phyloP scores from a whole-genome alignment of 139 green algal species.

The Auxenochlorella pyrenoidosa region DNA sequence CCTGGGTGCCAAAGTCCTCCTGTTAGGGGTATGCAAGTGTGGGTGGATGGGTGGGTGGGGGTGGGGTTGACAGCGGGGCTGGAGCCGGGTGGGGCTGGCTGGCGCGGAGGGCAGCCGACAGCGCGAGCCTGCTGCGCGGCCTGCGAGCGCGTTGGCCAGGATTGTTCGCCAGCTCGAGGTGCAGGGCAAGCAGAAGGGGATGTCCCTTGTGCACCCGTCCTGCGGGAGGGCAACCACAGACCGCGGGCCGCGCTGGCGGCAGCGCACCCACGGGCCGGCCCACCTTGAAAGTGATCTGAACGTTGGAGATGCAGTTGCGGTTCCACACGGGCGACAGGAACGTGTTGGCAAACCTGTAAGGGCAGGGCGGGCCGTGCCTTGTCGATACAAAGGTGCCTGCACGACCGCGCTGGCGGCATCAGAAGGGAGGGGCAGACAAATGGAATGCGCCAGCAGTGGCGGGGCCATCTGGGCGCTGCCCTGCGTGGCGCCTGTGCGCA shows the following conservation, averaged over 20 bases:
- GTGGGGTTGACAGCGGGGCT: no score
- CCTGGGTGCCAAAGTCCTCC: conserved; percentile 91
- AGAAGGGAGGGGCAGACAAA: not conserved
- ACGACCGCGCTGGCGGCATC: not conserved
- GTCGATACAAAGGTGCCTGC: no score
- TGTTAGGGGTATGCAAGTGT: conserved; percentile 8
- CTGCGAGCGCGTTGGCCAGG: no score
- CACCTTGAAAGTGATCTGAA: conserved; percentile 90
- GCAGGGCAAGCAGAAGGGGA: no score
- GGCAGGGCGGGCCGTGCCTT: not conserved
- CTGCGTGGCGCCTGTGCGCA: not conserved
- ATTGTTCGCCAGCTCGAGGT: no score
- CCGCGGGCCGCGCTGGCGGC: not conserved
- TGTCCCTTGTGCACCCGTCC: no score
- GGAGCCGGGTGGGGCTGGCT: no score
- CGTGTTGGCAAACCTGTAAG: conserved; percentile 87
- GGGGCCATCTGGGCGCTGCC: not conserved
- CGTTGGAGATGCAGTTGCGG: conserved; percentile 86
- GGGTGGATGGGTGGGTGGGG: not conserved
- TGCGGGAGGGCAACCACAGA: not conserved
- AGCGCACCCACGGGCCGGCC: not conserved
- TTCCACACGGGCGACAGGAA: conserved; percentile 90
- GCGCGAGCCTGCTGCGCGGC: no score
- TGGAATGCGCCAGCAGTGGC: not conserved
- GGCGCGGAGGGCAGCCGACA: no score